Base-by-base conservation (phyloP, 768 basidiomycete species). In the Amanita rimosa region DNA sequence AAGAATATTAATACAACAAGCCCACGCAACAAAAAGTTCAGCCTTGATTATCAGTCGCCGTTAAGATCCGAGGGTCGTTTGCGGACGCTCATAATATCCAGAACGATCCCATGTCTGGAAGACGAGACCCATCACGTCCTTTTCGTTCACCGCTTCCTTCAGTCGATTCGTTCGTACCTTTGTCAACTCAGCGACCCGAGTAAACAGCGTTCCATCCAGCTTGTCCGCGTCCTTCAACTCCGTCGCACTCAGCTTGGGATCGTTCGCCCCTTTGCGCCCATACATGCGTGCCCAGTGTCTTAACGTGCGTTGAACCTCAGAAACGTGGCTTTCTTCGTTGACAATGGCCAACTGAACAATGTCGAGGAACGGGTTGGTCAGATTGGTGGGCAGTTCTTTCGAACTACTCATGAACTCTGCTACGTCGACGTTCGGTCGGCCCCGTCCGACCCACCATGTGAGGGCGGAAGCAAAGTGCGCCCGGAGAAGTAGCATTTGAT, bases 141-240 rank as follows among this genome's bases (percentile, higher is more conserved):
- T 57, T 48, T 65, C 63, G 7, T 3, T 6, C 19, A 34, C 24
- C 17, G 6, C 24, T 13, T 21, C 19, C 41, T 58, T 56, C 1
- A 58, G 56, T 52, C 58, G 52, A n/a, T 58, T 58, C 39, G 62
- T 60, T n/a, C 66, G 62, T 24, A 70, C 65, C 17, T 66, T 64
- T 1, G 73, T 72, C 54, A 78, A 44, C 48, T 72, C 72, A 0
- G 81, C 79, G 1, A 64, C 62, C 37, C 80, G 64, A 38, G 79
- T 56, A 57, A 84, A 84, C 31, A 84, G 51, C 16, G 71, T 74
- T 4, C 82, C 81, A 48, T 84, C 83, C 16, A 72, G 56, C 31
- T 59, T 46, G 36, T 73, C 73, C 4, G 68, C 69, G 14, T 73
- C 80, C 22, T 67, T 61, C 16, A 75, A 58, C 21, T 71, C 58